Evolutionary conservation across 2,329 filamentous ascomycete species (phyloP), one percentile per base, ranked within the genome.

Genomic region (Fusarium sp.): DNA sequence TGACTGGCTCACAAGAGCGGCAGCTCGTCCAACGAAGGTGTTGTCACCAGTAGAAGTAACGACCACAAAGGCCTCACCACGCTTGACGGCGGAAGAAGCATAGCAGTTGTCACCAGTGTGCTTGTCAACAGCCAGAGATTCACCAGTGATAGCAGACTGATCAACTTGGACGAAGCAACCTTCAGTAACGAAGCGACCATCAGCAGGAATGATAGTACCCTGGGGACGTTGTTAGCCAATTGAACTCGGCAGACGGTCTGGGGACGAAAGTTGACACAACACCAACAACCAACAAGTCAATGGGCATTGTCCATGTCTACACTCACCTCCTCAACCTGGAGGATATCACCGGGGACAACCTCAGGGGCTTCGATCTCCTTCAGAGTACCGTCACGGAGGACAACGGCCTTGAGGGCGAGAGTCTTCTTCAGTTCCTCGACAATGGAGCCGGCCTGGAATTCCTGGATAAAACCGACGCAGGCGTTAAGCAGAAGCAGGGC

Each of bases 361-460:
- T 95, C 91, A 56, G 92, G 89, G 67, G 93, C 92, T 83, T 95
- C 92, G 67, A 97, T 86, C 81, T 97, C 94, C 81, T 90, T 88
- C 66, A 94, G 87, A 61, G 87, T 86, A 46, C 82, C 92, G 79
- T 95, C 92, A 86, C 94, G 93, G 79, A 96, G 88, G 74, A 97
- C 94, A 46, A 93, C 90, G 78, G 94, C 94, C 87, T 95, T 96
- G 52, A 97, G 89, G 61, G 94, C 94, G 40, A 97, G 89, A 58
- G 92, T 95, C 85, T 96, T 95, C 87, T 97, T 97, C 77, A 97
- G 84, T 80, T 96, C 93, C 51, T 95, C 93, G 82, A 97, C 94
- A 70, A 97, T 96, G 60, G 92, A 95, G 79, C 93, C 94, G 67
- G 94, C 94, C 82, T 97, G 93, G 82, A 88, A 97, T 83, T 97